Base-by-base conservation (phyloP, 371 early-diverging fungal genomes). In the Mortierella sp. region DNA sequence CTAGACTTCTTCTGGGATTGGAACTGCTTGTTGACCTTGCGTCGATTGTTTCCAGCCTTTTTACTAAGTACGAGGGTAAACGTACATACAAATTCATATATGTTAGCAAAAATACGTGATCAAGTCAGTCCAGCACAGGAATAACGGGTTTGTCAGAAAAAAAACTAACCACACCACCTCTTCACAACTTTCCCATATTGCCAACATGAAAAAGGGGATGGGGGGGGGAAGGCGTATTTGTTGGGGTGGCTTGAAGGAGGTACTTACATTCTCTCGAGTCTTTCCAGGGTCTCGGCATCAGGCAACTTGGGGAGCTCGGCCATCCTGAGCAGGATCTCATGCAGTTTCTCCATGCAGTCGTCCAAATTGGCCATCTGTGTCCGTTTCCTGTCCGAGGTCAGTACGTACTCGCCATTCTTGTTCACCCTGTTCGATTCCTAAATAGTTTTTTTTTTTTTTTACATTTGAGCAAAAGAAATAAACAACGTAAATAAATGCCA, bases 341-440 rank as follows among this genome's bases (percentile, higher is more conserved):
- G 87, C 45, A 96, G 85, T 73, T 94, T 94, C 19, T 91, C 90
- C 64, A 96, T 86, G 79, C 96, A 96, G 76, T 96, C 96, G 14
- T 95, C 90, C 22, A 94, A 63, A 79, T 97, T 97, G 48, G 92
- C 88, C 50, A 86, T 79, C 79, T 96, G 97, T 22, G 96, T 92
- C 39, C 97, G 89, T 63, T 94, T 93, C 67, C 91, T 88, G 69
- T 96, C 96, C 0, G 96, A 95, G 1, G 92, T 88, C 2, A 96
- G 70, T 26, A 94, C 89, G 44, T 95, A 86, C 79, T 97, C 95
- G 55, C 93, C 93, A 10, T 79, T 74, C 85, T 94, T 94, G 79
- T 92, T 96, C 73, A 94, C 86, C 53, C 87, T 88, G 55, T 78
- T 86, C 34, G 89, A 68, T 45, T 93, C 87, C 90, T 92, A 76